Base-by-base conservation (phyloP, 768 basidiomycete genomes). In the Termitomyces sp. region DNA sequence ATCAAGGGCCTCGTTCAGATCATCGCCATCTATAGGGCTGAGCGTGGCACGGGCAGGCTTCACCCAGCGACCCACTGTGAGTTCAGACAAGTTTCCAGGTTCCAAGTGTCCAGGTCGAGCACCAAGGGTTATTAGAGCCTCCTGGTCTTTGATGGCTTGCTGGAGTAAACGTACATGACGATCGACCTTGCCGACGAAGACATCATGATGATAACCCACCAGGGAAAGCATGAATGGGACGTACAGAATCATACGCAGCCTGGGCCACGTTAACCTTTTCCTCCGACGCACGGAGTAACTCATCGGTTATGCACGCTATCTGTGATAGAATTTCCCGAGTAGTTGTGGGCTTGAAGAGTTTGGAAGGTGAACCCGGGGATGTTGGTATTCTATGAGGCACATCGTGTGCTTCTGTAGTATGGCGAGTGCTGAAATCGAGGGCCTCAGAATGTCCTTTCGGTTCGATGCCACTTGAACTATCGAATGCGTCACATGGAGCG, bases 231-330 rank as follows among this genome's bases (percentile, higher is more conserved):
- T 27, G 6, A 3, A 53, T 46, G 3, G 17, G 34, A 65, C 83
- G 57, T 66, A 91, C 91, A 35, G 84, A 82, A 62, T 89, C 86
- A 61, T 83, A 81, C 25, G 83, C 81, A 10, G 88, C 79, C 61
- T 82, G 80, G 2, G 89, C 86, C 17, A 92, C 76, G 61, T 84
- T 89, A 30, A 88, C 79, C 66, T 92, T 92, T 68, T 94, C 91
- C 59, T 90, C 86, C 11, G 84, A 81, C 3, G 83, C 78, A 4
- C 82, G 79, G 10, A 86, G 68, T 1, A 82, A 67, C 58, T 86
- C 83, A 63, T 87, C 86, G 12, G 79, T 73, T 8, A 85, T 67
- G 59, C 76, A 76, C 3, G 85, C 83, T 51, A 91, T 78, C 47
- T 77, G 74, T 19, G 81, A 73, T 27, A 91, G 74, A 59, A 86